Evolutionary conservation across 768 basidiomycete species (phyloP), one percentile per base, ranked within the genome.

Genomic region (Lentinula sp.): DNA sequence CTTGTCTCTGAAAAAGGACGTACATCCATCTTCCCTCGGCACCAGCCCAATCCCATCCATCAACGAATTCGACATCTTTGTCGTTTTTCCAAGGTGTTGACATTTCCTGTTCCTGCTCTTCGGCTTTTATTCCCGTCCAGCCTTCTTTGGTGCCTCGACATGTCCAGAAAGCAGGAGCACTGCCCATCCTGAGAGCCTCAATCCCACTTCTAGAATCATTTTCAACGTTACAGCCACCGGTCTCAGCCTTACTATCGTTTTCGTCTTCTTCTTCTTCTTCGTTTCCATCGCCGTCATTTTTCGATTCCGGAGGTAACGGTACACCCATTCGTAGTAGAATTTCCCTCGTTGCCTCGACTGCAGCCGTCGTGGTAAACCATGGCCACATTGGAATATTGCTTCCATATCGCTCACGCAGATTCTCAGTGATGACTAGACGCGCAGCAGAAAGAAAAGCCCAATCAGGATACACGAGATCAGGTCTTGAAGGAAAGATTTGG

Each of bases 1-100:
- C 23, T 9, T 33, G 15, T 20, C 28, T 28, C 28, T 28, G 13
- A 15, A 51, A 36, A 13, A 9, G 2, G 3, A 71, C 80, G 65
- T 65, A 83, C 83, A 76, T 75, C 82, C 83, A 85, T 53, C 76
- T 71, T 16, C 84, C 84, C 46, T 74, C 68, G 2, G 78, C 81
- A 7, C 81, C 84, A 1, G 83, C 84, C 84, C 85, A 85, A 65
- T 85, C 83, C 82, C 81, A 84, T 4, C 83, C 83, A 4, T 67
- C 65, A 6, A 68, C 64, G 23, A 63, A 66, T 35, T 67, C 64
- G 9, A 59, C 32, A 2, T 64, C 70, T 65, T 28, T 65, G 67
- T 18, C 50, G 49, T 35, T 57, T 54, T 45, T 62, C 48, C 51
- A 37, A 37, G 41, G 28, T 55, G 43, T 28, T 32, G 4, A 15